A percentile compares a stretch with the other conserved stretches of the same genome.
phyloP scores from a whole-genome alignment of 2,329 filamentous ascomycete species.

The Fusarium longipes region DNA sequence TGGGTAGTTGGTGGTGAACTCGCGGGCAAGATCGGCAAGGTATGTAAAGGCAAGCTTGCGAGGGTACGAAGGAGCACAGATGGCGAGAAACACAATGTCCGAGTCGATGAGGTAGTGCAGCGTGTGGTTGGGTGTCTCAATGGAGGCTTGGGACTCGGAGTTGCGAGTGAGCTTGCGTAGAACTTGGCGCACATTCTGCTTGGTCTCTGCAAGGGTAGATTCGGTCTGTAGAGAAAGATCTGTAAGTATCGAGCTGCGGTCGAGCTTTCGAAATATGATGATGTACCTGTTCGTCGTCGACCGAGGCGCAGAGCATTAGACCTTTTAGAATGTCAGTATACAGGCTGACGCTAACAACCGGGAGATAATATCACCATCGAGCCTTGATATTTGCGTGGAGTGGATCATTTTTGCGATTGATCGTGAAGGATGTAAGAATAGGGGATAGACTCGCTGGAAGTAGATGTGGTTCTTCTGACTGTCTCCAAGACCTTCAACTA shows the following conservation, averaged over 20 bases:
- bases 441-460: slow-evolving; percentile 9
- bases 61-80: slow-evolving; percentile 93
- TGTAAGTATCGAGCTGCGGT: neutral
- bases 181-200: slow-evolving; percentile 89
- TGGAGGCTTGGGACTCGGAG: slow-evolving; percentile 89
- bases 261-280: neutral
- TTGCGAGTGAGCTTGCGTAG: slow-evolving; percentile 89
- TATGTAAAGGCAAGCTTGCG: slow-evolving; percentile 99
- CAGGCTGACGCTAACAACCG: neutral
- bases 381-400: slow-evolving; percentile 92
- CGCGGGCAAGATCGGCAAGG: slow-evolving; percentile 88
- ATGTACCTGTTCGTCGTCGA: slow-evolving; percentile 86
- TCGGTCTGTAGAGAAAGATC: slow-evolving; percentile 62
- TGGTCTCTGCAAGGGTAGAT: slow-evolving; percentile 84
- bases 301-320: slow-evolving; percentile 92
- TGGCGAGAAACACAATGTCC: slow-evolving; percentile 90
- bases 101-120: slow-evolving; percentile 90
- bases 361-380: slow-evolving; percentile 74
- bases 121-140: slow-evolving; percentile 84
- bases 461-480: slow-evolving; percentile 21
- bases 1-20: slow-evolving; percentile 90
- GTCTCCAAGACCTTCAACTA: slow-evolving; percentile 16
- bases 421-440: neutral
- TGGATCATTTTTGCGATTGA: slow-evolving; percentile 72
- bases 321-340: slow-evolving; percentile 63